Conservation (phyloP, 495 filamentous ascomycete genomes). For the Penicillium salamii region DNA sequence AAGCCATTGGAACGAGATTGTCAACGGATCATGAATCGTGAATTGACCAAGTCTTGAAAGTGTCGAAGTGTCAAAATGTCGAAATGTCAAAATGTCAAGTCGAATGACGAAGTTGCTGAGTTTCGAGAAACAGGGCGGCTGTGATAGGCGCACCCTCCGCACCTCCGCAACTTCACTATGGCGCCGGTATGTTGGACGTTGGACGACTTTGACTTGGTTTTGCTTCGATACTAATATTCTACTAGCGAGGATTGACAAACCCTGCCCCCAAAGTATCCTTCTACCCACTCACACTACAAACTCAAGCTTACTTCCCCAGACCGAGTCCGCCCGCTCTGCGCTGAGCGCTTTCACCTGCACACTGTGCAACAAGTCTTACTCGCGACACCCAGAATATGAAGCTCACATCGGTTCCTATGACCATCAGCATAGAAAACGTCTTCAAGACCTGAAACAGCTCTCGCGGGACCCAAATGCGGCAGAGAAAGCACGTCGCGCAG, state of each 20-base stretch:
- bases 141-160: slow-evolving; percentile 15
- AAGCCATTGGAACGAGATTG: slow-evolving; percentile 10
- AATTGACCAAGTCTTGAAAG: too few relatives aligned
- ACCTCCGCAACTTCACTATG: slow-evolving; percentile 12
- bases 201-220: too few relatives aligned
- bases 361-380: slow-evolving; percentile 60
- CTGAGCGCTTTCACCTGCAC: slow-evolving; percentile 83
- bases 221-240: too few relatives aligned
- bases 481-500: slow-evolving; percentile 64
- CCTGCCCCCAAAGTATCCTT: slow-evolving; percentile 47
- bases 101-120: slow-evolving; percentile 13
- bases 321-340: slow-evolving; percentile 82
- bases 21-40: slow-evolving; percentile 14
- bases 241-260: slow-evolving; percentile 47
- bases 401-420: slow-evolving; percentile 61
- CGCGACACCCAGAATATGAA: slow-evolving; percentile 59
- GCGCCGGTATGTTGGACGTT: slow-evolving; percentile 23
- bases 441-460: slow-evolving; percentile 61
- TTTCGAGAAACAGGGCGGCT: slow-evolving; percentile 6
- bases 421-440: slow-evolving; percentile 61
- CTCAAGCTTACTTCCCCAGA: slow-evolving; percentile 43
- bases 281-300: background rate
- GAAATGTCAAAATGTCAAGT: too few relatives aligned
- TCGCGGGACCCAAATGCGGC: slow-evolving; percentile 56
- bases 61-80: too few relatives aligned